Evolutionary conservation across 352 stramenopile species (phyloP), one percentile per base, ranked within the genome.

Genomic region (Phytophthora cryptogea): DNA sequence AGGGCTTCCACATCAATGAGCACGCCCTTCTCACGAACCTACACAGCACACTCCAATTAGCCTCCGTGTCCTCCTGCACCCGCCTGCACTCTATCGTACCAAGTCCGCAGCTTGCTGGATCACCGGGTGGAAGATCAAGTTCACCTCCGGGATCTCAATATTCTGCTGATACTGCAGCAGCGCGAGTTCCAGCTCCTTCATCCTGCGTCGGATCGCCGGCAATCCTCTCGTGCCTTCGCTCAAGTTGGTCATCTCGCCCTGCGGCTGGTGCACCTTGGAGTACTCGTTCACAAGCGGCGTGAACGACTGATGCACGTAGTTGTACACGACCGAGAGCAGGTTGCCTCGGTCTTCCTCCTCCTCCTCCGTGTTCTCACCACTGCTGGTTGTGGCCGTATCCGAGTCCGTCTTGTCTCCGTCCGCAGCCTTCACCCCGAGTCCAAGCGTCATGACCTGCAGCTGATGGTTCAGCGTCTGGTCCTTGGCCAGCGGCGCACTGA

Each of bases 161-260:
- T 97, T 96, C 56, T 97, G 90, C 65, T 98, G 90, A 70, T 96
- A 98, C 54, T 97, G 90, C 31, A 97, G 74, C 57, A 98, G 66
- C 8, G 94, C 94, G 16, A 98, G 73, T 58, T 98, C 95, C 17
- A 98, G 78, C 64, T 98, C 95, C 50, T 96, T 97, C 77, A 98
- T 94, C 44, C 83, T 72, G 33, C 88, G 87, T 37, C 92, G 90
- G 65, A 98, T 95, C 11, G 87, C 87, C 14, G 88, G 84, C 26
- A 96, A 50, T 17, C 85, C 85, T 71, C 84, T 72, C 16, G 76
- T 83, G 47, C 75, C 81, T 70, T 92, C 84, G 46, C 72, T 87
- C 50, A 81, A 31, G 49, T 76, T 92, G 16, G 64, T 62, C 28
- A 84, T 66, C 50, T 90, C 83, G 33, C 75, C 76, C 58, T 92